Percentiles rank a stretch among this genome's conserved stretches.
These are phyloP conservation scores for Trichoderma oligosporum DNA, from an alignment of 2,329 filamentous ascomycete species.

Conservation along the genomic window DNA sequence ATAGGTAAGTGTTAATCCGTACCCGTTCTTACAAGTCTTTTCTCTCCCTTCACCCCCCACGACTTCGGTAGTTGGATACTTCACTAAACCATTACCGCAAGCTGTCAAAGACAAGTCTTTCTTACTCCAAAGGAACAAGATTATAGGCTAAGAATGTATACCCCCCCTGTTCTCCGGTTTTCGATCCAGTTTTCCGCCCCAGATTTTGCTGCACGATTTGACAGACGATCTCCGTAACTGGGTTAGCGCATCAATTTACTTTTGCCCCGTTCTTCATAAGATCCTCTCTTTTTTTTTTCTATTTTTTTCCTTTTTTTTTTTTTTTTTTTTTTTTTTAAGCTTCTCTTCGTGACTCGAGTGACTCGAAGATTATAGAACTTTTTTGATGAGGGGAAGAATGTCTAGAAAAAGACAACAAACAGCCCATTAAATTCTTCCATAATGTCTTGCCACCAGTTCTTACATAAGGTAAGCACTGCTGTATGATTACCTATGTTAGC, in stretches of 20 bases:
- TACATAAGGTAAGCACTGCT: too few species aligned
- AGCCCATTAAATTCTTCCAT: neutral
- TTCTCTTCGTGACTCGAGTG: neutral
- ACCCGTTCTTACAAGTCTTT: too few species aligned
- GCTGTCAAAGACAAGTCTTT: neutral
- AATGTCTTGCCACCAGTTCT: too few species aligned
- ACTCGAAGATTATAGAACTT: too few species aligned
- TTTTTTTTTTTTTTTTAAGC: neutral
- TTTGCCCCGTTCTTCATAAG: neutral
- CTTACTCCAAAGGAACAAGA: neutral
- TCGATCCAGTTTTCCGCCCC: conserved; percentile 9
- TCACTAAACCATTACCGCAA: neutral
- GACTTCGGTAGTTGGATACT: conserved; percentile 5
- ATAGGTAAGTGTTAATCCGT: too few species aligned
- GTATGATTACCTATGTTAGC: neutral
- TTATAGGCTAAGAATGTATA: conserved; percentile 2
- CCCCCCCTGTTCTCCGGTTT: conserved; percentile 4
- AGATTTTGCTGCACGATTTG: conserved; percentile 23
- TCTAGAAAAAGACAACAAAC: too few species aligned
- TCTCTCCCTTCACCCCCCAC: neutral
- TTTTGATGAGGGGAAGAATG: too few species aligned
- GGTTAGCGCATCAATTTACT: conserved; percentile 9
- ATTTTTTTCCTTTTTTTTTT: neutral
- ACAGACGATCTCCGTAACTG: conserved; percentile 20
- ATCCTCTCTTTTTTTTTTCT: neutral